Evolutionary conservation across 805 yeast genomes (phyloP).

Genomic region (Candida suzukii): DNA sequence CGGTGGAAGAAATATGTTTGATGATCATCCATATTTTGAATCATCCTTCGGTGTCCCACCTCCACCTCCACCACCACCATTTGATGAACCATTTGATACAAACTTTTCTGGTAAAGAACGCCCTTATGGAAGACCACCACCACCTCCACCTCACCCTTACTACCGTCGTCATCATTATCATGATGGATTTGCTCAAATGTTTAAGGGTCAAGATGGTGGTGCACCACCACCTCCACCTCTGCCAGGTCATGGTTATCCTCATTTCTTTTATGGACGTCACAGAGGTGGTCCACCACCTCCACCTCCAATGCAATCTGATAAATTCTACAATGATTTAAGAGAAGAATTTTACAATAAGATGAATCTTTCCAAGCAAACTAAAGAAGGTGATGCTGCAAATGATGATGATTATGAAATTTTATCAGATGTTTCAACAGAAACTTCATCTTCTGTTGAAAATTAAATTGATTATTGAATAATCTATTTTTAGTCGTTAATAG

Average conservation of each 20-base stretch:
- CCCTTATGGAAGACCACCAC: no score
- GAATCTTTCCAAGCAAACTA: neutral
- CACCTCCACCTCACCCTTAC: no score
- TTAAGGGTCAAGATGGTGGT: neutral
- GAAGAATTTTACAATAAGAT: neutral
- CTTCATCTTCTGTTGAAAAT: neutral
- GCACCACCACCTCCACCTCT: no score
- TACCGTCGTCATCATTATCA: no score
- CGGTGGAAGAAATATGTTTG: no score
- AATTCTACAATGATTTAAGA: neutral
- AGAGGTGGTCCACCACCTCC: neutral
- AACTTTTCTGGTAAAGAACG: no score
- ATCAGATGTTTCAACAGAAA: neutral
- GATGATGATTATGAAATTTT: neutral
- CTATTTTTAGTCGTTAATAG: no score
- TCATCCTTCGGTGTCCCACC: no score
- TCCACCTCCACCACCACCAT: constrained; percentile 3
- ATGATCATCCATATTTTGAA: no score
- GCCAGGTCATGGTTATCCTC: neutral
- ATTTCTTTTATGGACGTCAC: neutral
- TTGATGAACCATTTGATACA: neutral
- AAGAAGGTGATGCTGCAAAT: neutral
- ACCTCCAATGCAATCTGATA: neutral
- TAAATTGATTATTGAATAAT: no score
- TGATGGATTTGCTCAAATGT: no score